Conservation (phyloP, 345 rosid species). For the Camelina neglecta region DNA sequence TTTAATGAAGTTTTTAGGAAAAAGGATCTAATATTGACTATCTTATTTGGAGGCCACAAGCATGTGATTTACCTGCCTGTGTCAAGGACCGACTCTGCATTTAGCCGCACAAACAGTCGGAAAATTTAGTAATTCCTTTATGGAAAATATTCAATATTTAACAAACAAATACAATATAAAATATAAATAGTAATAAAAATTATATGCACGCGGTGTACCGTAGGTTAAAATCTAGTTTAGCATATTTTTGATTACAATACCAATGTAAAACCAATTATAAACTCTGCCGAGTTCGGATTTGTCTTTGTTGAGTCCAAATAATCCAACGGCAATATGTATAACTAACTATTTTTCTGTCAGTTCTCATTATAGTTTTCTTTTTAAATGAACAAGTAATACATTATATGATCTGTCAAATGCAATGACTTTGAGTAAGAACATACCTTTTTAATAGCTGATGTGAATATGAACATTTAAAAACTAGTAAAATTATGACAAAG, state of each 20-base stretch:
- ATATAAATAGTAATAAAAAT: too few species aligned
- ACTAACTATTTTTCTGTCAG: neutral
- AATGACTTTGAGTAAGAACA: neutral
- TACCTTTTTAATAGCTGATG: neutral
- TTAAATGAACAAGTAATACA: neutral
- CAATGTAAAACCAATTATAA: slow-evolving; percentile 20
- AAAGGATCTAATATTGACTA: too few species aligned
- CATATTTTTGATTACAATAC: slow-evolving; percentile 2
- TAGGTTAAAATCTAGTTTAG: neutral
- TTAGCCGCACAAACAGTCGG: too few species aligned
- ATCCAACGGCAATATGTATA: neutral
- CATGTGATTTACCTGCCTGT: too few species aligned
- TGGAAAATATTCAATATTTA: too few species aligned
- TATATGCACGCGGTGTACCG: too few species aligned
- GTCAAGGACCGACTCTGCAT: too few species aligned
- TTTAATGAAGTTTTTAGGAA: too few species aligned
- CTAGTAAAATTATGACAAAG: neutral
- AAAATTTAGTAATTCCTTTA: too few species aligned
- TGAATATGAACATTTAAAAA: neutral
- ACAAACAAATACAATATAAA: too few species aligned
- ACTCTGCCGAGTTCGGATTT: neutral
- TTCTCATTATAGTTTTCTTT: neutral
- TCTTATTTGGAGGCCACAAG: too few species aligned
- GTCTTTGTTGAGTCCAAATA: slow-evolving; percentile 11
- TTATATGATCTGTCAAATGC: neutral